These are phyloP conservation scores for Drechslera avenae DNA, from an alignment of 2,329 filamentous ascomycete species.

Conservation along the genomic window DNA sequence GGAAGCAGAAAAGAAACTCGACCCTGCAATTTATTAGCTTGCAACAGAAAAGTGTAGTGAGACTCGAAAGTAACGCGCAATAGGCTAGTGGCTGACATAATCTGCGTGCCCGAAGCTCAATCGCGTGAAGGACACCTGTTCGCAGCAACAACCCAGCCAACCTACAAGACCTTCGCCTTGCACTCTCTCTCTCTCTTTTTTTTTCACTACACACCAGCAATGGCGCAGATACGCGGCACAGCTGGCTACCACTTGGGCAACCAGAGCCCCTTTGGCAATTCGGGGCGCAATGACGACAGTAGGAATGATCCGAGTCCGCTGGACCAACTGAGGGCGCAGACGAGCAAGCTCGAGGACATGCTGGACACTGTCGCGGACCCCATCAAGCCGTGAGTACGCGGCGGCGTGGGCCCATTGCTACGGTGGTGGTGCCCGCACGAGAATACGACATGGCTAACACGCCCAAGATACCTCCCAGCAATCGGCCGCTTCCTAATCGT, in stretches of 20 bases:
- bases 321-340: constrained; percentile 89
- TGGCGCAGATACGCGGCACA: constrained; percentile 66
- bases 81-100: constrained; percentile 26
- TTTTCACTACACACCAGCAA: constrained; percentile 42
- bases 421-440: constrained; percentile 1
- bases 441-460: constrained; percentile 28
- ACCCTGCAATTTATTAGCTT: constrained; percentile 14
- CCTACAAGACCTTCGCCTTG: constrained; percentile 31
- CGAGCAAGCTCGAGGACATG: constrained; percentile 96
- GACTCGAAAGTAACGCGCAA: constrained; percentile 12
- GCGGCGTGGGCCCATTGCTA: constrained; percentile 3
- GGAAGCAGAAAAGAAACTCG: not conserved
- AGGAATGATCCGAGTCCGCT: constrained; percentile 75
- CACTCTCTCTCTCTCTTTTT: constrained; percentile 22
- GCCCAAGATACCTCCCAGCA: constrained; percentile 81
- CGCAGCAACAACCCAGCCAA: constrained; percentile 33
- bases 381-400: constrained; percentile 82
- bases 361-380: constrained; percentile 87
- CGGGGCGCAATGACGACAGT: constrained; percentile 60
- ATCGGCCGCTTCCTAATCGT: constrained; percentile 98
- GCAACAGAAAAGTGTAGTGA: constrained; percentile 9
- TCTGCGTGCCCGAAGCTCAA: constrained; percentile 14
- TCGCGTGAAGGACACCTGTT: constrained; percentile 24
- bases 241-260: constrained; percentile 84
- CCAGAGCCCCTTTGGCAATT: constrained; percentile 72